Base-by-base conservation (phyloP, 352 stramenopile genomes). In the Phytopythium oedochilum region DNA sequence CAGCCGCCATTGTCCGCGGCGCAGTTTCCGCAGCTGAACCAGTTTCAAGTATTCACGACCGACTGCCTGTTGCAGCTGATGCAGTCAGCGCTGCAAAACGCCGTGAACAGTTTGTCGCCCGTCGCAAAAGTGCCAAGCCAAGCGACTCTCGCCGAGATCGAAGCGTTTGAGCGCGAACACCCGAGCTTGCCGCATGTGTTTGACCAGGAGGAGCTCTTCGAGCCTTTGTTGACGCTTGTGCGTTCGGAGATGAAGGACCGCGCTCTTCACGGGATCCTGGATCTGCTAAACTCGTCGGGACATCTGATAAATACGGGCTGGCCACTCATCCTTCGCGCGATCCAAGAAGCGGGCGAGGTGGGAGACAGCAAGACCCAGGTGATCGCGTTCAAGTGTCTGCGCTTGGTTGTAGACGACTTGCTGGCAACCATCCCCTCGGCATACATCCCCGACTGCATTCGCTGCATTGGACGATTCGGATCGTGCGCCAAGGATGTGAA, bases 351-450 rank as follows among this genome's bases (percentile, higher is more conserved):
- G 18, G 84, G 75, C 10, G 80, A 86, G 22, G 61, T 75, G 22
- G 81, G 78, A 34, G 81, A 94, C 38, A 67, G 35, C 11, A 89
- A 89, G 68, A 89, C 82, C n/a, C 84, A 96, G 42, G 71, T 93
- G 26, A 59, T 81, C 23, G 83, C 84, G 47, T 99, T 99, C 71
- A 97, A 98, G 71, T 98, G 89, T 51, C 72, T 99, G 31, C 96
- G 98, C 28, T 71, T 99, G 15, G 97, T 99, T 52, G 90, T 98
- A 14, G 96, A 99, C 64, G 96, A 99, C 52, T 91, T 98, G 59
- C 70, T 98, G 39, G 93, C 96, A 9, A 79, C 86, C 31, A 84
- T 98, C 28, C 80, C 88, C 1, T 71, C 68, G 26, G 66, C 55
- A 59, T 81, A 92, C 60, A 55, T 94, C 35, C 72, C 70, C 11